Evolutionary conservation across 345 rosid species (phyloP), one percentile per base, ranked within the genome.

Genomic region (Aurinia saxatilis): DNA sequence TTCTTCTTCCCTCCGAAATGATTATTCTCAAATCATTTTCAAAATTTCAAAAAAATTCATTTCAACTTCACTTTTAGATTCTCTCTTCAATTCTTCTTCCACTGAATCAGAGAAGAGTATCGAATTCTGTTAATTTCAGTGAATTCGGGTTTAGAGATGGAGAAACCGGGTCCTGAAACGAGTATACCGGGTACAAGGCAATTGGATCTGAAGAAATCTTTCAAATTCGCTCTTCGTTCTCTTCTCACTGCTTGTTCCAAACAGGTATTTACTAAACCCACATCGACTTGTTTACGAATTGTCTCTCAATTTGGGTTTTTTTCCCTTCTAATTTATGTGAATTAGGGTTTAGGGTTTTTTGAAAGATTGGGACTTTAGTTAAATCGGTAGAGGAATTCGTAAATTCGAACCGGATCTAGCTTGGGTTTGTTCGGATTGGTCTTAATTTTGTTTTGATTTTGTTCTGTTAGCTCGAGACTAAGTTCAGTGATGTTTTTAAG

Each of bases 231-330:
- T 10, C 50, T 80, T 69, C 84, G 78, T 18, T 78, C 82, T 49
- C 79, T 87, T 44, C 89, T 87, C 69, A 78, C 85, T 19, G 61
- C 84, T 35, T 84, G 83, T 71, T 69, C 84, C 59, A 67, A 60
- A n/a, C 68, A 82, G 80, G 95, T 87, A 58, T 8, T 7, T n/a
- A 35, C 15, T 16, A 7, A 13, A 13, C 1, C 5, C 3, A 16
- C 37, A 38, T 57, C 27, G 23, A 31, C 31, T 31, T 34, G 25
- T 2, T 21, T 21, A 21, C 25, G 4, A 21, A 21, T 21, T 25
- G 19, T 29, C 21, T 6, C 12, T 11, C 4, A 6, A 10, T 35
- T 10, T 10, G 9, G 13, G 50, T 18, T 49, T 13, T 54, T 50
- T n/a, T n/a, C n/a, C 2, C 44, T 42, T 38, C 5, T 40, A 38